Evolutionary conservation across 2,329 filamentous ascomycete species (phyloP), one percentile per base, ranked within the genome.

Genomic region (Pseudogymnoascus sp.): DNA sequence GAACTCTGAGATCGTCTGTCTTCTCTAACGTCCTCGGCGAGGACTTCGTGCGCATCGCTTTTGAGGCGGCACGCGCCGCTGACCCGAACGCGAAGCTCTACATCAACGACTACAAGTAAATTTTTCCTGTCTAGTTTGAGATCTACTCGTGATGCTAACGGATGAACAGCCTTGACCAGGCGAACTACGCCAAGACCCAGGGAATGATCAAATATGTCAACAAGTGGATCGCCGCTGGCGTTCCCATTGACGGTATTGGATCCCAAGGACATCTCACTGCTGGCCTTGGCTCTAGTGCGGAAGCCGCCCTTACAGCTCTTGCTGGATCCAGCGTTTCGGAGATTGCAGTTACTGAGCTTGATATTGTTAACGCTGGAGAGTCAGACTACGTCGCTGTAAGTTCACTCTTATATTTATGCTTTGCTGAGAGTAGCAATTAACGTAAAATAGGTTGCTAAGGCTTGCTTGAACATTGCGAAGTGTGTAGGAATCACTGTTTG

Each of bases 11-110:
- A 50, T 69, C 76, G 31, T 83, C 79, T 8, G 85, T 89, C 68
- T 91, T 89, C 77, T 87, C 79, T 69, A 79, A 83, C 25, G 83
- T 90, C 2, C 81, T 91, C 4, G 88, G 88, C 50, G 87, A 90
- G 75, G 82, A 83, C 73, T 90, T 88, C 70, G 84, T 91, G 62
- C 78, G 79, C 21, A 87, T 89, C 69, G 88, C 88, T 37, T 91
- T 91, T 76, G 79, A 83, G 61, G 84, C 88, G 10, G 89, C 89
- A 18, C 82, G 83, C 61, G 79, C 79, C 7, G 87, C 86, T 12
- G 89, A 91, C 72, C 86, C 88, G 2, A 70, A 75, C 63, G 87
- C 85, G 2, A 88, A 87, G 75, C 79, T 91, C 40, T 92, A 89
- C 78, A 89, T 91, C 76, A 92, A 91, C 75, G 88, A 91, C 73